Evolutionary conservation across 163 green algal genomes (phyloP).

Genomic region (Prototheca stagnorum): DNA sequence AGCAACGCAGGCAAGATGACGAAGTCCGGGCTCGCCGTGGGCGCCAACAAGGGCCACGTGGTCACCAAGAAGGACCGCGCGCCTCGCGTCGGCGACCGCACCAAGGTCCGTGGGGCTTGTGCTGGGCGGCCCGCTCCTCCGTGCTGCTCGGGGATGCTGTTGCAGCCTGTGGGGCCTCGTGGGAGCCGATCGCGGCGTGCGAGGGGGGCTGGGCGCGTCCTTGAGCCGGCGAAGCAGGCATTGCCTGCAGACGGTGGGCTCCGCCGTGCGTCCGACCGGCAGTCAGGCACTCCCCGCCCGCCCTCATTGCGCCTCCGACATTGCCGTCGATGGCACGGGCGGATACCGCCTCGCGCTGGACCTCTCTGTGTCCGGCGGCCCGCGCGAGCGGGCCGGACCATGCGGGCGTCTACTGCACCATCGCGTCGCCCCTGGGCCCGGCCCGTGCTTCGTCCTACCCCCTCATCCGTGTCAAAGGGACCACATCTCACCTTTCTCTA

Average conservation of each 20-base stretch:
- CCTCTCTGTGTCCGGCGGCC: neutral
- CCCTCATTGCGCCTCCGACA: too few relatives aligned
- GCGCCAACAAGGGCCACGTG: conserved; percentile 79
- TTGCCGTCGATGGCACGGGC: too few relatives aligned
- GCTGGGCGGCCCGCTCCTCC: neutral
- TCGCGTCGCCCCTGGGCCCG: neutral
- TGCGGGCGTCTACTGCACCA: too few relatives aligned
- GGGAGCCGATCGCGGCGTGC: neutral
- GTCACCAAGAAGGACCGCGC: conserved; percentile 63
- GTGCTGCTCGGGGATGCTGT: neutral
- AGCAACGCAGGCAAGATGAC: conserved; percentile 12
- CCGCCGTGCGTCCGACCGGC: too few relatives aligned
- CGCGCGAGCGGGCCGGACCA: too few relatives aligned
- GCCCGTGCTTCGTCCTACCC: neutral
- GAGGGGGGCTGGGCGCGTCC: neutral
- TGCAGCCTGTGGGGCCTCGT: neutral
- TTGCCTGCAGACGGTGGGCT: too few relatives aligned
- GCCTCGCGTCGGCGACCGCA: conserved; percentile 40
- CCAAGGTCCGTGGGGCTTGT: conserved; percentile 55
- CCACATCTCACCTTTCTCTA: neutral
- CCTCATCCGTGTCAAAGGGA: neutral
- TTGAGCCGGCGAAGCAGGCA: too few relatives aligned
- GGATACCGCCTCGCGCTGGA: neutral
- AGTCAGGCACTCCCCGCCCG: too few relatives aligned
- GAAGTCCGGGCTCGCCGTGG: conserved; percentile 65